Base-by-base conservation (phyloP, 2,329 filamentous ascomycete genomes). In the Penicillium sp. region DNA sequence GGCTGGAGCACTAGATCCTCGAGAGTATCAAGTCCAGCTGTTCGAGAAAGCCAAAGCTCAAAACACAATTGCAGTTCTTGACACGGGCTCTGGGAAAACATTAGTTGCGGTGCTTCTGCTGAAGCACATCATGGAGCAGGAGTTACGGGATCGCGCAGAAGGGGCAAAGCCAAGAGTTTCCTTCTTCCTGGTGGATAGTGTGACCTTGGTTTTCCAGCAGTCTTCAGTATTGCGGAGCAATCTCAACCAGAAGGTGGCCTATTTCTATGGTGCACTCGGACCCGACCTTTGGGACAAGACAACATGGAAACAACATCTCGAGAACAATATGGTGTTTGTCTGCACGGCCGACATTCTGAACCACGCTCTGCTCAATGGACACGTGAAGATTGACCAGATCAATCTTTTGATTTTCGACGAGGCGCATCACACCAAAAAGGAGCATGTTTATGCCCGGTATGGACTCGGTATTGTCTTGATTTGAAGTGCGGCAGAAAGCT, bases 371-470 rank as follows among this genome's bases (percentile, higher is more conserved):
- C 83, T 87, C 59, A 88, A 88, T 64, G 88, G 88, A 0, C 95
- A 91, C 72, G 82, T 97, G 55, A 82, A 74, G 9, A 96, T 99
- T 77, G 77, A 84, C 16, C 84, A 89, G 62, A 91, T 97, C 71
- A 97, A 93, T 66, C 81, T 99, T 1, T 79, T 99, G 36, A 86
- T 97, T 55, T 96, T 99, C 61, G 94, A 99, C 66, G 94, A 99
- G 73, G 94, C 92, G 5, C 94, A 99, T 66, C 94, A 97, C 67
- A 86, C 93, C 0, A 99, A 99, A 74, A 95, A 93, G 70, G 89
- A 92, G 48, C 94, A 99, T 66, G 83, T 90, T 0, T 99, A 96
- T 67, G 90, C 93, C 18, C 83, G 85, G 79, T 80, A 57, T 50
- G 67, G 53, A 18, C 21, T 8, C 5, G 21, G n/a, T 36, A 21